Evolutionary conservation across 2,329 filamentous ascomycete species (phyloP).

Genomic region (Plenodomus tracheiphilus): DNA sequence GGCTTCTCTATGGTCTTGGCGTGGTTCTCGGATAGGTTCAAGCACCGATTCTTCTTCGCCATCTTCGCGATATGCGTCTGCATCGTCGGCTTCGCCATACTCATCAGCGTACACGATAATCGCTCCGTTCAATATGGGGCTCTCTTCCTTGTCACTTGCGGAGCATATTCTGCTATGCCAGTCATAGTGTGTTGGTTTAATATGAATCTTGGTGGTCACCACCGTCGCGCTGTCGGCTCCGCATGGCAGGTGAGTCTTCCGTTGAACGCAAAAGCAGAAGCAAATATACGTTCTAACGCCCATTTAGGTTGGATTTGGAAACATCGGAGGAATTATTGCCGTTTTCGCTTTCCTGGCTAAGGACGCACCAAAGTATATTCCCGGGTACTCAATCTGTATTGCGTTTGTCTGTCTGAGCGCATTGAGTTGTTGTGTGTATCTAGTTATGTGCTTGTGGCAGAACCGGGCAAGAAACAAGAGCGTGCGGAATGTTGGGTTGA

Average conservation of each 20-base stretch:
- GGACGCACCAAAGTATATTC: slow-evolving; percentile 70
- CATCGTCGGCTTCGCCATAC: slow-evolving; percentile 74
- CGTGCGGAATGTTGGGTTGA: slow-evolving; percentile 53
- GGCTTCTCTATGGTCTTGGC: slow-evolving; percentile 77
- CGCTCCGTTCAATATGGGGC: slow-evolving; percentile 71
- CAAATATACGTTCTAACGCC: not conserved
- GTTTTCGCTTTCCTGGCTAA: slow-evolving; percentile 54
- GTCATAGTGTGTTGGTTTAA: slow-evolving; percentile 66
- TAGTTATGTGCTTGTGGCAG: slow-evolving; percentile 58
- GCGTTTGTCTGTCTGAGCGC: slow-evolving; percentile 72
- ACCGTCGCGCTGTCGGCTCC: slow-evolving; percentile 52
- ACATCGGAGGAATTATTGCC: slow-evolving; percentile 57
- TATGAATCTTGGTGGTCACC: slow-evolving; percentile 58
- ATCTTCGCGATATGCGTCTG: slow-evolving; percentile 69
- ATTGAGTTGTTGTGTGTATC: slow-evolving; percentile 64
- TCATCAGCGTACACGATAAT: slow-evolving; percentile 72
- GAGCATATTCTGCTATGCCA: slow-evolving; percentile 86
- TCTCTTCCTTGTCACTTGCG: slow-evolving; percentile 79
- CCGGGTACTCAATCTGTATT: slow-evolving; percentile 77
- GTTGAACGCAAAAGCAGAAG: not conserved
- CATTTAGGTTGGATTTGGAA: slow-evolving; percentile 42
- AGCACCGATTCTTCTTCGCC: slow-evolving; percentile 76
- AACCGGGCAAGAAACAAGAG: slow-evolving; percentile 63
- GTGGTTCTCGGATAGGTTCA: slow-evolving; percentile 68
- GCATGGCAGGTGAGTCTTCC: slow-evolving; percentile 53